Percentiles rank a stretch among this genome's conserved stretches.
phyloP scores from a whole-genome alignment of 2,329 filamentous ascomycete genomes.

The Ceratocystiopsis sp. region DNA sequence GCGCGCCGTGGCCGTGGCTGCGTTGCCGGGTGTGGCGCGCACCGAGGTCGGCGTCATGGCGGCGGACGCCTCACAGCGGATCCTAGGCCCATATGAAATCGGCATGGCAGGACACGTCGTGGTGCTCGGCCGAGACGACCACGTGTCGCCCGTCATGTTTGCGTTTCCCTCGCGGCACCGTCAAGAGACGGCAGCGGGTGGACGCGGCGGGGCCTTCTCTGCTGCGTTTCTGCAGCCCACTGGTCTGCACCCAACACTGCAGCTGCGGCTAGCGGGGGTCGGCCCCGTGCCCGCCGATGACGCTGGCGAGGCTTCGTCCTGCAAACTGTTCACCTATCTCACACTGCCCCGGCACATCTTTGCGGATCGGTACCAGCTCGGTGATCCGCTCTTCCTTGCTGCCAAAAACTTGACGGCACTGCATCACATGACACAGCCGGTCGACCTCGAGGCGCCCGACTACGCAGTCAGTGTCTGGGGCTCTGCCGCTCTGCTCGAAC shows the following conservation, averaged over 20 bases:
- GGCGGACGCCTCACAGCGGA: slow-evolving; percentile 35
- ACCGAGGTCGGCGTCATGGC: slow-evolving; percentile 71
- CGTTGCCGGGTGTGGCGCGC: slow-evolving; percentile 27
- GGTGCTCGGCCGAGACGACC: slow-evolving; percentile 57
- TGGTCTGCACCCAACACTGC: slow-evolving; percentile 70
- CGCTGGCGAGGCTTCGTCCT: too few species aligned
- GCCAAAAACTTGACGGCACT: slow-evolving; percentile 63
- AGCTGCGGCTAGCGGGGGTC: slow-evolving; percentile 38
- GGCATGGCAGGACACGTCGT: slow-evolving; percentile 63
- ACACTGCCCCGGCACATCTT: slow-evolving; percentile 72
- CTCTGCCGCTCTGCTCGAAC: slow-evolving; percentile 56
- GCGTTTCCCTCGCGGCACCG: slow-evolving; percentile 66
- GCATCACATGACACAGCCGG: slow-evolving; percentile 53
- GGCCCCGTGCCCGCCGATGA: too few species aligned
- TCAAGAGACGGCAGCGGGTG: slow-evolving; percentile 25
- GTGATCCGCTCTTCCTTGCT: slow-evolving; percentile 55
- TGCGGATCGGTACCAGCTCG: slow-evolving; percentile 73
- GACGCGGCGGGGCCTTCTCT: slow-evolving; percentile 29
- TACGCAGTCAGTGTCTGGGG: slow-evolving; percentile 69
- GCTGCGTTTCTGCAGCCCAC: slow-evolving; percentile 51
- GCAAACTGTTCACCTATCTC: slow-evolving; percentile 52
- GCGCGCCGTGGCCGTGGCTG: slow-evolving; percentile 23
- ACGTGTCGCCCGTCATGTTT: slow-evolving; percentile 63
- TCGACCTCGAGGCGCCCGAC: slow-evolving; percentile 79
- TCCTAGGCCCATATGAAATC: slow-evolving; percentile 52